A percentile compares a stretch with the other conserved stretches of the same genome.
Evolutionary conservation across 768 basidiomycete genomes (phyloP).

Genomic region (Leccinum disarticulatum): DNA sequence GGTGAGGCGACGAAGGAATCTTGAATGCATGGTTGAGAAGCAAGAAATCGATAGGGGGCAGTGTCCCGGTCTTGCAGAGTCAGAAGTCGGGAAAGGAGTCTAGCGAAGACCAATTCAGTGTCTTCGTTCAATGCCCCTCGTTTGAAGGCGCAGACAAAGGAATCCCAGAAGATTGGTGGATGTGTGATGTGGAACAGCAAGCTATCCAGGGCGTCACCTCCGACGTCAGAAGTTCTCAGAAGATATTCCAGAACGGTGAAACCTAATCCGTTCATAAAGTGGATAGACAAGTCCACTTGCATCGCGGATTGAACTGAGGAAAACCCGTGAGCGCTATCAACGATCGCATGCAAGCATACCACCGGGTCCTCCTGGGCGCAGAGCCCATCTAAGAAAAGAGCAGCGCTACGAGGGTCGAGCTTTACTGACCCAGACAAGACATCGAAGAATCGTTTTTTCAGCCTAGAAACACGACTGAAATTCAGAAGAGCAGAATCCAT

Average conservation of each 20-base stretch:
- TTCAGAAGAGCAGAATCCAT: background rate
- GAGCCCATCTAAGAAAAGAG: slow-evolving; percentile 47
- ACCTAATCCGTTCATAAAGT: slow-evolving; percentile 45
- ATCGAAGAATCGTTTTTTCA: slow-evolving; percentile 36
- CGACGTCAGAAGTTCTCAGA: slow-evolving; percentile 36
- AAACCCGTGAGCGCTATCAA: slow-evolving; percentile 37
- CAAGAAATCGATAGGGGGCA: slow-evolving; percentile 38
- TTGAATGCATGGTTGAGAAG: slow-evolving; percentile 31
- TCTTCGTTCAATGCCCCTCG: slow-evolving; percentile 31
- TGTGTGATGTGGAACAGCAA: slow-evolving; percentile 44
- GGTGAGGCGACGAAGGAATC: slow-evolving; percentile 24
- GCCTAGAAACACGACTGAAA: slow-evolving; percentile 9
- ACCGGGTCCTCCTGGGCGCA: slow-evolving; percentile 40
- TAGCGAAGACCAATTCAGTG: slow-evolving; percentile 43
- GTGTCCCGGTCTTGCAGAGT: slow-evolving; percentile 35
- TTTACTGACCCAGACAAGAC: slow-evolving; percentile 30
- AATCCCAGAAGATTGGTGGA: slow-evolving; percentile 51
- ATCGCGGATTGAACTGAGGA: slow-evolving; percentile 41
- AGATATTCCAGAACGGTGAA: slow-evolving; percentile 40
- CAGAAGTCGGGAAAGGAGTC: slow-evolving; percentile 48
- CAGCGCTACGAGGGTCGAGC: slow-evolving; percentile 23
- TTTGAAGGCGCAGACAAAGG: slow-evolving; percentile 35
- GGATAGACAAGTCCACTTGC: slow-evolving; percentile 33
- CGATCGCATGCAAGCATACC: slow-evolving; percentile 39
- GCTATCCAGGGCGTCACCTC: slow-evolving; percentile 41